Evolutionary conservation across 1,284 basidiomycete species (phyloP).

Genomic region (Schizophyllum amplum): DNA sequence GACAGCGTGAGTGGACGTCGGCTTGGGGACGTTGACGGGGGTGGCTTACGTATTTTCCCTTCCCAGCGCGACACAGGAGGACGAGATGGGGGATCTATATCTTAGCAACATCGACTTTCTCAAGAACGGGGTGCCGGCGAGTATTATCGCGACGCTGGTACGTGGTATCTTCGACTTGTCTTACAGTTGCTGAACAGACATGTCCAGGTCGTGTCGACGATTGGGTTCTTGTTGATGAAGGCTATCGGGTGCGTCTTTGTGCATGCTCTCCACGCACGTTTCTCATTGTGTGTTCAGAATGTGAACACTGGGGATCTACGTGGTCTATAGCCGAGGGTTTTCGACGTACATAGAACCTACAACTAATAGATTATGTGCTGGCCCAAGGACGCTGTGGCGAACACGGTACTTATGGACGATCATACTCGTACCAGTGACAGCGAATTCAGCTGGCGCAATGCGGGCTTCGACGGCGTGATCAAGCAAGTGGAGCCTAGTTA

Average conservation of each 20-base stretch:
- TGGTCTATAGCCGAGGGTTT: no score
- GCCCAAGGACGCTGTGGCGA: no score
- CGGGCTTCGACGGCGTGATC: conserved; percentile 8
- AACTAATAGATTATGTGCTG: no score
- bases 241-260: conserved; percentile 37
- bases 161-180: conserved; percentile 20
- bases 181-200: no score
- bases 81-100: conserved; percentile 88
- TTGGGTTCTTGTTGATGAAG: conserved; percentile 75
- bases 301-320: no score
- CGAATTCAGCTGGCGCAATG: no score
- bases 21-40: conserved; percentile 9
- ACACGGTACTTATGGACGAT: no score
- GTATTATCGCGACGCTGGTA: conserved; percentile 78
- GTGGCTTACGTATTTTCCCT: conserved; percentile 4
- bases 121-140: conserved; percentile 89
- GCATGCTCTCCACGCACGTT: not conserved
- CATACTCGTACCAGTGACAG: no score
- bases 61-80: conserved; percentile 83
- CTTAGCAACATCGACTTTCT: conserved; percentile 85
- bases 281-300: not conserved
- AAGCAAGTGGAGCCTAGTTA: conserved; percentile 7
- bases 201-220: conserved; percentile 66
- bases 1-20: conserved; percentile 66
- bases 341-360: no score